Conservation (phyloP, 1,284 basidiomycete genomes). For the Moesziomyces sp. region DNA sequence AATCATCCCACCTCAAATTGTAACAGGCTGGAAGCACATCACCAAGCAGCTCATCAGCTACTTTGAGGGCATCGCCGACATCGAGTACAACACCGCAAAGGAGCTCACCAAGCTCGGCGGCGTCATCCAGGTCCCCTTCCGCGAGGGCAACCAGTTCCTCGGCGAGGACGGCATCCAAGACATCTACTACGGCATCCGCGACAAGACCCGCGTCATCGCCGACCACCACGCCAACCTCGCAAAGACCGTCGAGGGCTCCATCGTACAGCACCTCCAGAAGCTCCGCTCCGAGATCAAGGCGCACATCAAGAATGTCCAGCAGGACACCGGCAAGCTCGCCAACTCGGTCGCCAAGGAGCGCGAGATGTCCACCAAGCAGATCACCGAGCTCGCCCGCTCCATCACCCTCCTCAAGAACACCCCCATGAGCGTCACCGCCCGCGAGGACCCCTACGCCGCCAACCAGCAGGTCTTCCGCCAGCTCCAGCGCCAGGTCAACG, state of each 20-base stretch:
- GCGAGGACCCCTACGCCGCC: constrained; percentile 82
- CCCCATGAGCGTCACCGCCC: constrained; percentile 84
- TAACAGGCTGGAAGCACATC: constrained; percentile 86
- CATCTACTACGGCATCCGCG: constrained; percentile 87
- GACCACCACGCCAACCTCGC: constrained; percentile 97
- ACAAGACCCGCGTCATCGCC: constrained; percentile 92
- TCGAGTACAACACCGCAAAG: constrained; percentile 84
- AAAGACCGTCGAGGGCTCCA: constrained; percentile 94
- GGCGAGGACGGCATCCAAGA: constrained; percentile 74
- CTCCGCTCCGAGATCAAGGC: constrained; percentile 94
- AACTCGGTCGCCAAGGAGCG: constrained; percentile 92
- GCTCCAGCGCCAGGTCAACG: constrained; percentile 87
- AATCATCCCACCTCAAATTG: background rate
- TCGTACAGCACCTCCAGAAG: constrained; percentile 97
- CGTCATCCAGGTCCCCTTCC: constrained; percentile 97
- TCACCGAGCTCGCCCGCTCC: constrained; percentile 86
- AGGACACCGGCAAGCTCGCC: constrained; percentile 95
- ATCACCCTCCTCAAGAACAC: constrained; percentile 95
- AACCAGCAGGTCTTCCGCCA: constrained; percentile 87
- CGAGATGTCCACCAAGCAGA: constrained; percentile 85
- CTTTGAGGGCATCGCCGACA: constrained; percentile 73
- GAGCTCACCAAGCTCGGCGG: constrained; percentile 96
- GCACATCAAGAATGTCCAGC: constrained; percentile 96
- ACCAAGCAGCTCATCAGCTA: constrained; percentile 72
- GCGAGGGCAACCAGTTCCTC: constrained; percentile 78